Conservation (phyloP, 1,284 basidiomycete genomes). For the Naganishia cerealis region DNA sequence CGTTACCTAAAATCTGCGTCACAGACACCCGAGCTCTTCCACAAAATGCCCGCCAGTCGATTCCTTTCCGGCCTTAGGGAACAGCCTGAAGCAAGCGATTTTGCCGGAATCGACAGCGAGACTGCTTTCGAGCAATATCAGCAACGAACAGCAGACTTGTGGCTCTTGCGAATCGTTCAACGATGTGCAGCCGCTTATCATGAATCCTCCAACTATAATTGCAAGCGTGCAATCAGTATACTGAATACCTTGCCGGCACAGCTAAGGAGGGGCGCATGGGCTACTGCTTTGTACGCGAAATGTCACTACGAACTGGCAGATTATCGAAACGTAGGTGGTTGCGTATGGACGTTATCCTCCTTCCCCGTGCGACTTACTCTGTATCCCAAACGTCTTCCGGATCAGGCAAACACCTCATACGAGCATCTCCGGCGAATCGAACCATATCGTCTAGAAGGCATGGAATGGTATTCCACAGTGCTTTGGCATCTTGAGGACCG, state of each 20-base stretch:
- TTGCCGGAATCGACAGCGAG: conserved; percentile 60
- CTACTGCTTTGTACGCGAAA: conserved; percentile 75
- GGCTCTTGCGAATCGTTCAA: conserved; percentile 76
- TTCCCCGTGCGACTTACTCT: background rate
- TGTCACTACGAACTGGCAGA: conserved; percentile 84
- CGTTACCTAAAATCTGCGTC: background rate
- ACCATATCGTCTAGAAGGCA: conserved; percentile 80
- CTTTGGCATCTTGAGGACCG: conserved; percentile 85
- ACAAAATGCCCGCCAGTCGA: conserved; percentile 38
- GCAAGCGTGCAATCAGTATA: conserved; percentile 68
- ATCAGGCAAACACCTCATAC: conserved; percentile 82
- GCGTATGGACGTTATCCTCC: background rate
- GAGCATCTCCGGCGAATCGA: conserved; percentile 72
- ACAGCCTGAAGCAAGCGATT: conserved; percentile 61
- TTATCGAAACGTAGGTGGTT: conserved; percentile 71
- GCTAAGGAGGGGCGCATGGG: conserved; percentile 72
- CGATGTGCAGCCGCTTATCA: conserved; percentile 74
- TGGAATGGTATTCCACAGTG: conserved; percentile 91
- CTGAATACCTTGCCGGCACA: conserved; percentile 72
- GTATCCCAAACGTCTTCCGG: conserved; percentile 5
- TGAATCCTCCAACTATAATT: conserved; percentile 72
- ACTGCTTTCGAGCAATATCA: conserved; percentile 62
- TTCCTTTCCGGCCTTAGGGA: conserved; percentile 61
- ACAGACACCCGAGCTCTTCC: conserved; percentile 15
- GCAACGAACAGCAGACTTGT: conserved; percentile 72